Percentiles rank a stretch among this genome's conserved stretches.
These are phyloP conservation scores for Baorangia bicolor DNA, from an alignment of 768 basidiomycete species.

Conservation along the genomic window DNA sequence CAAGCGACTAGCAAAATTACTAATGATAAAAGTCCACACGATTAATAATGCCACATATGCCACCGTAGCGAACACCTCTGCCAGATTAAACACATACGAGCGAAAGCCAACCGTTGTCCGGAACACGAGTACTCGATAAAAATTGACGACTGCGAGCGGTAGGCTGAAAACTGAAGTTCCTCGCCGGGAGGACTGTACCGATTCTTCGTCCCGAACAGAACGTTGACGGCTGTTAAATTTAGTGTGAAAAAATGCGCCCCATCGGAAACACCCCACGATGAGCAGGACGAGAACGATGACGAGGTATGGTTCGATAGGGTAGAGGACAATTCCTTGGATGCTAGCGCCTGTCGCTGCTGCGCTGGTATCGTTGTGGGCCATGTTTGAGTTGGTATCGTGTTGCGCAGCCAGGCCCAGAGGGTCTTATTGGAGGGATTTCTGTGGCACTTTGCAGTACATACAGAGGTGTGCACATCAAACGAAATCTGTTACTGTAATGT, in stretches of 20 bases:
- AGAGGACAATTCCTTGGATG: conserved; percentile 14
- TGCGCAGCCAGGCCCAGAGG: conserved; percentile 2
- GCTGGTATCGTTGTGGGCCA: background rate
- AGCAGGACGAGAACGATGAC: conserved; percentile 10
- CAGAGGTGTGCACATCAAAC: background rate
- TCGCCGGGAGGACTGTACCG: background rate
- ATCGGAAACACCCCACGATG: conserved; percentile 20
- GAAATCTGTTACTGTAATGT: background rate
- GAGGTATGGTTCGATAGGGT: conserved; percentile 18
- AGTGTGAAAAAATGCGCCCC: conserved; percentile 10
- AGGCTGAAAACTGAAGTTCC: conserved; percentile 20
- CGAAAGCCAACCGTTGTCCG: conserved; percentile 36
- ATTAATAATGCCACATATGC: conserved; percentile 40
- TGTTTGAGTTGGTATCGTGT: background rate
- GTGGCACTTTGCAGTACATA: background rate
- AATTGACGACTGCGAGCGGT: conserved; percentile 33
- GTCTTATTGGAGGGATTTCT: conserved; percentile 14
- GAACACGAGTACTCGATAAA: conserved; percentile 37
- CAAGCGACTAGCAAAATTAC: conserved; percentile 22
- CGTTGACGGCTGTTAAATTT: conserved; percentile 13
- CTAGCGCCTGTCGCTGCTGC: background rate
- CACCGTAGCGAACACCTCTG: conserved; percentile 39
- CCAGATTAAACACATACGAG: conserved; percentile 39
- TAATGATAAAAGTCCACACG: conserved; percentile 37
- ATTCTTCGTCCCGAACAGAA: conserved; percentile 4